Evolutionary conservation across 768 basidiomycete species (phyloP), one percentile per base, ranked within the genome.

Genomic region (Psilocybe azurescens): DNA sequence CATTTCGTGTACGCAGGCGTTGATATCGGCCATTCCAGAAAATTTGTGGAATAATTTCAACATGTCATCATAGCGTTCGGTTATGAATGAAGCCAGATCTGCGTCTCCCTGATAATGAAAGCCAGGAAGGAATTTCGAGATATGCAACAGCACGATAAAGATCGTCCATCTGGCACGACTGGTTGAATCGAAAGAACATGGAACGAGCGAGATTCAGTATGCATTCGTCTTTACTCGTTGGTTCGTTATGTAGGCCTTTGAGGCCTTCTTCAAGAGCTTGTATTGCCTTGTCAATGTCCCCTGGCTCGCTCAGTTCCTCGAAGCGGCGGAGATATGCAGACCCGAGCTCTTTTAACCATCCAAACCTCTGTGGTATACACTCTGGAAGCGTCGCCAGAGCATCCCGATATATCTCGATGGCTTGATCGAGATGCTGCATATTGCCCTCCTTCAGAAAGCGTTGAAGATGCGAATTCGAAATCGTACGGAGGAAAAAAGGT

Each of bases 151-250:
- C 55, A 13, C 14, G 11, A 13, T 56, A 20, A 20, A 56, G 41
- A 24, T 56, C 55, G 28, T 33, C 41, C 14, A 56, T 29, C 2
- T 32, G 11, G 7, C 24, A 39, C 24, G 32, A 32, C 14, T 47
- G 24, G 20, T 56, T 41, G 16, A 56, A 56, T 18, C 55, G 55
- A 18, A 48, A 14, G 48, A 50, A 58, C 7, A 58, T n/a, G 5
- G 46, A 33, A 8, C 13, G 46, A 32, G 47, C 14, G 5, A 58
- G 32, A 6, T 49, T 38, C 9, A 30, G 9, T 3, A 36, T 13
- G 47, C 46, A 36, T 24, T 50, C 48, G 24, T 4, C 24, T 29
- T 29, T 28, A 2, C 9, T 32, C 11, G 8, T 10, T 46, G 41
- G 29, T 18, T 56, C 46, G n/a, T 56, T 46, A 24, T 38, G 2